Evolutionary conservation across 768 basidiomycete species (phyloP).

Genomic region (Agaricus bisporus): DNA sequence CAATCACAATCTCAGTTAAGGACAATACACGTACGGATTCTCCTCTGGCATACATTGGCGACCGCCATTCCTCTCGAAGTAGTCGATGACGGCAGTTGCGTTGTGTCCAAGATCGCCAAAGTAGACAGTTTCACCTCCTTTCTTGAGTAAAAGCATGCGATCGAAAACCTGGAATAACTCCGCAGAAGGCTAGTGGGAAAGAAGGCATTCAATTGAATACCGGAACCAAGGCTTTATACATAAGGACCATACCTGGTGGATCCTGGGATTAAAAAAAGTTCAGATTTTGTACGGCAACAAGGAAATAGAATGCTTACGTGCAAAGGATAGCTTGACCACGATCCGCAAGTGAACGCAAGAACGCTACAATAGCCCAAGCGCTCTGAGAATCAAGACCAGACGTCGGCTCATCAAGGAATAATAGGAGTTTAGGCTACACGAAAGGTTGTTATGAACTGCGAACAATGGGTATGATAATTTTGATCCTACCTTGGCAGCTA

Average conservation of each 20-base stretch:
- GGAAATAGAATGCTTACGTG: constrained; percentile 42
- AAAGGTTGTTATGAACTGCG: background rate
- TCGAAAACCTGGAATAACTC: constrained; percentile 49
- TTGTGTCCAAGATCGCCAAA: constrained; percentile 68
- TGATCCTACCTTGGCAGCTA: constrained; percentile 70
- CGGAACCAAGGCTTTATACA: background rate
- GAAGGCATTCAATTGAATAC: background rate
- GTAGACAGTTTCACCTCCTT: constrained; percentile 75
- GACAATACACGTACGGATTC: constrained; percentile 53
- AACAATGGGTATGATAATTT: background rate
- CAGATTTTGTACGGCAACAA: background rate
- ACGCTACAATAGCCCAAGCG: constrained; percentile 77
- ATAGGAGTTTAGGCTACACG: constrained; percentile 62
- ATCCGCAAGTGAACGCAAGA: constrained; percentile 71
- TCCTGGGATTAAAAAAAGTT: constrained; percentile 21
- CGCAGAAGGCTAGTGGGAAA: background rate
- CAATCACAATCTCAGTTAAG: background rate
- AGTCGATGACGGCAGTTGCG: constrained; percentile 55
- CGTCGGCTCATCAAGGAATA: constrained; percentile 90
- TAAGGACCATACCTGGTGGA: constrained; percentile 44
- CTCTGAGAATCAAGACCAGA: constrained; percentile 85
- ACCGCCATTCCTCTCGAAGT: constrained; percentile 71
- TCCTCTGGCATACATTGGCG: constrained; percentile 53
- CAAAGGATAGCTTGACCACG: constrained; percentile 86
- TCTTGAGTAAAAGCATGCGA: constrained; percentile 65